These are phyloP conservation scores for Chrysoporthe puriensis DNA, from an alignment of 2,329 filamentous ascomycete species.

Conservation along the genomic window DNA sequence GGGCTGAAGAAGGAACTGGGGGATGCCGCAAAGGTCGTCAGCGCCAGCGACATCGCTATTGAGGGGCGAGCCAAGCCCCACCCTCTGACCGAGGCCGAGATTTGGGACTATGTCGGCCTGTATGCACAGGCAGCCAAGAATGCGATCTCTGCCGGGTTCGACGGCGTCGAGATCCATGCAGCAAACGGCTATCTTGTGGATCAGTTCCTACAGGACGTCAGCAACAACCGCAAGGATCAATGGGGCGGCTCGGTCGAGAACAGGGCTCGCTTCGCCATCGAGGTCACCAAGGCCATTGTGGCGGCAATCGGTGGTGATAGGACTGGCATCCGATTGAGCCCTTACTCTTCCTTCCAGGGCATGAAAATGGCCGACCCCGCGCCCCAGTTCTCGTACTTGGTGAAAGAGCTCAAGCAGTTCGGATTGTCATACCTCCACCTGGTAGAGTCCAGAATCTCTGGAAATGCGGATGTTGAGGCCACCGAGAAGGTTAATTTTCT, in stretches of 20 bases:
- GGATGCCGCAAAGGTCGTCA: slow-evolving; percentile 40
- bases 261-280: slow-evolving; percentile 53
- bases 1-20: slow-evolving; percentile 32
- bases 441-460: slow-evolving; percentile 54
- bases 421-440: slow-evolving; percentile 61
- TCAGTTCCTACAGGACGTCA: slow-evolving; percentile 58
- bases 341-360: slow-evolving; percentile 59
- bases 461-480: slow-evolving; percentile 42
- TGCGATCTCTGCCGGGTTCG: slow-evolving; percentile 58
- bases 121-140: slow-evolving; percentile 40
- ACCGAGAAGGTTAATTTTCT: slow-evolving; percentile 37
- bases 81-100: slow-evolving; percentile 48
- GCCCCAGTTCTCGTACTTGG: slow-evolving; percentile 60
- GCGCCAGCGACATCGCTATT: slow-evolving; percentile 48
- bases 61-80: slow-evolving; percentile 44
- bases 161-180: slow-evolving; percentile 47
- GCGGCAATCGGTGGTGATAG: slow-evolving; percentile 54
- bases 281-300: slow-evolving; percentile 55
- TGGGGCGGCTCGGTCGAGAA: slow-evolving; percentile 61
- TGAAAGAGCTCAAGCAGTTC: slow-evolving; percentile 52
- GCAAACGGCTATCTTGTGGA: slow-evolving; percentile 51
- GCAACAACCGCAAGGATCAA: slow-evolving; percentile 57
- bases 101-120: slow-evolving; percentile 38
- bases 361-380: slow-evolving; percentile 62
- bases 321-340: slow-evolving; percentile 57